Conservation (phyloP, 2,329 filamentous ascomycete genomes). For the Ceratocystis cubensis region DNA sequence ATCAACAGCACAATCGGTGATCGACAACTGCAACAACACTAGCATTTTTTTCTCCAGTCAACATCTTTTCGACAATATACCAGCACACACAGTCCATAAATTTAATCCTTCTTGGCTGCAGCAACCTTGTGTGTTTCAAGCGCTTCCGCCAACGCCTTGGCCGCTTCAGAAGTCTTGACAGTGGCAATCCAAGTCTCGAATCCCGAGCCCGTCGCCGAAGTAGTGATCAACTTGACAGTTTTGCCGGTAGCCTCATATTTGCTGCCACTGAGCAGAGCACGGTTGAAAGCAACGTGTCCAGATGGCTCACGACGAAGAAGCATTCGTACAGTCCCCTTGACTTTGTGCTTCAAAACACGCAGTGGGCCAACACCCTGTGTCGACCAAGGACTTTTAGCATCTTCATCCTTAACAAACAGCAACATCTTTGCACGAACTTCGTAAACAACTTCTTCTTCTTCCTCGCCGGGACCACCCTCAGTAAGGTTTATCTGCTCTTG, state of each 20-base stretch:
- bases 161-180: conserved; percentile 51
- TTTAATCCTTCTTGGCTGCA: conserved; percentile 38
- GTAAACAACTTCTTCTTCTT: conserved; percentile 57
- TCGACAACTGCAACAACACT: background rate
- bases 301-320: conserved; percentile 63
- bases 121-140: conserved; percentile 43
- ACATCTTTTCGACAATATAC: background rate
- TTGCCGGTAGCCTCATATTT: conserved; percentile 51
- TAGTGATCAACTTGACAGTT: conserved; percentile 46
- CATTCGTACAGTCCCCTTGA: conserved; percentile 52
- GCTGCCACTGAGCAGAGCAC: conserved; percentile 46
- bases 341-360: conserved; percentile 61
- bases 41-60: background rate
- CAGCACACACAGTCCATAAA: background rate
- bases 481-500: conserved; percentile 61
- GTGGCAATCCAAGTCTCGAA: conserved; percentile 60
- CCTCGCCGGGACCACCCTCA: conserved; percentile 53
- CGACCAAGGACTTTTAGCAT: conserved; percentile 47
- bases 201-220: conserved; percentile 44
- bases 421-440: conserved; percentile 60
- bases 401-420: conserved; percentile 42
- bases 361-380: conserved; percentile 59
- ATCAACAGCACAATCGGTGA: background rate
- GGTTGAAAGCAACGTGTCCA: conserved; percentile 63
- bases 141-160: conserved; percentile 39